phyloP scores from a whole-genome alignment of 805 yeast species.

The Zygoascus bituminiphila region DNA sequence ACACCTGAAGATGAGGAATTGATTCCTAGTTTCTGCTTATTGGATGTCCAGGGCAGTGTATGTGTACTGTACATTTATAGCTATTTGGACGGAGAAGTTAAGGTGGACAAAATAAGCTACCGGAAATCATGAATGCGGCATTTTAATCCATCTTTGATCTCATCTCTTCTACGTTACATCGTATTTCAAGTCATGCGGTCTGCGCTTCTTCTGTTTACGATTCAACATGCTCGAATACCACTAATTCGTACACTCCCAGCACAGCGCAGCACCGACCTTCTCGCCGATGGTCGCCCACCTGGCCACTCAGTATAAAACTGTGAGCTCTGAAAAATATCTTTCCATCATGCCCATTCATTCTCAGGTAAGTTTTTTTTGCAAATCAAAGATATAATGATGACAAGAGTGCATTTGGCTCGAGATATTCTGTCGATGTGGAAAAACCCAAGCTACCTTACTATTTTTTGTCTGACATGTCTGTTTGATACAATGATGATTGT shows the following conservation, averaged over 20 bases:
- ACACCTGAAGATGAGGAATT: slow-evolving; percentile 26
- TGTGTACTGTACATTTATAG: slow-evolving; percentile 85
- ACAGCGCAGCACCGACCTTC: too few species aligned
- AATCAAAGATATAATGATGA: slow-evolving; percentile 54
- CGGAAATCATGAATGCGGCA: slow-evolving; percentile 31
- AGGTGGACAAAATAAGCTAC: slow-evolving; percentile 79
- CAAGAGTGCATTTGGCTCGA: slow-evolving; percentile 99
- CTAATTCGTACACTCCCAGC: too few species aligned
- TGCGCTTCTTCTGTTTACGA: too few species aligned
- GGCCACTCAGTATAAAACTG: neutral
- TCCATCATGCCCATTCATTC: slow-evolving; percentile 1
- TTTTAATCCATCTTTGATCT: neutral
- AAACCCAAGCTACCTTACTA: slow-evolving; percentile 92
- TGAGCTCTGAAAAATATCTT: slow-evolving; percentile 2
- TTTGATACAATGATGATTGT: too few species aligned
- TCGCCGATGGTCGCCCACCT: neutral
- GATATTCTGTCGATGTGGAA: slow-evolving; percentile 87
- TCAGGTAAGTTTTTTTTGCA: slow-evolving; percentile 19
- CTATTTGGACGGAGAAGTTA: slow-evolving; percentile 68
- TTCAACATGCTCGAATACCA: too few species aligned
- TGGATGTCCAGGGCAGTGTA: slow-evolving; percentile 73
- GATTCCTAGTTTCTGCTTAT: slow-evolving; percentile 81
- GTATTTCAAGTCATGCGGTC: too few species aligned
- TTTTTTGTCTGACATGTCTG: slow-evolving; percentile 28
- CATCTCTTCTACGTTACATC: too few species aligned